Evolutionary conservation across 2,329 filamentous ascomycete genomes (phyloP).

Genomic region (Chrysosporium keratinophilum): DNA sequence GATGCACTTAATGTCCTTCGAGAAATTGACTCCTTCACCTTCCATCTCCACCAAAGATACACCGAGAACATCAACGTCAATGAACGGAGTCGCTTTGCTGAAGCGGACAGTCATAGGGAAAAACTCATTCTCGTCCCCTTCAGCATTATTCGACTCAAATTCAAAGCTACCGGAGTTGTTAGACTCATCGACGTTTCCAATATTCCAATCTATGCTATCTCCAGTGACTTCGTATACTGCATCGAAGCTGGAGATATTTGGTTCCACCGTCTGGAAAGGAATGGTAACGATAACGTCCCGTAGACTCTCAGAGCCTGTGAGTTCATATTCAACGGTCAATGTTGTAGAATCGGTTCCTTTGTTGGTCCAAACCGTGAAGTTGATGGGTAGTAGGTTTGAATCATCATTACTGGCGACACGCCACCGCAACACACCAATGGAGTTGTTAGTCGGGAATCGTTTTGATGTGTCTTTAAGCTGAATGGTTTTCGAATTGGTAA

Average conservation of each 20-base stretch:
- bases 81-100: conserved; percentile 71
- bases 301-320: conserved; percentile 67
- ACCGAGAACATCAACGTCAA: conserved; percentile 71
- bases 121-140: conserved; percentile 83
- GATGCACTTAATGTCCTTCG: conserved; percentile 37
- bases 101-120: conserved; percentile 96
- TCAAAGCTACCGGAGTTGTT: conserved; percentile 84
- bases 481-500: conserved; percentile 71
- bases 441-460: conserved; percentile 89
- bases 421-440: conserved; percentile 88
- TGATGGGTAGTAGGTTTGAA: conserved; percentile 72
- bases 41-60: conserved; percentile 38
- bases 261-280: conserved; percentile 75
- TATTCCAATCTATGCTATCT: conserved; percentile 86
- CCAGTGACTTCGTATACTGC: conserved; percentile 88
- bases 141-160: conserved; percentile 78
- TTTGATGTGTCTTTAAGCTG: conserved; percentile 81
- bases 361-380: conserved; percentile 96
- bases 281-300: conserved; percentile 81
- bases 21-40: conserved; percentile 36
- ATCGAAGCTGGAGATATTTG: conserved; percentile 83
- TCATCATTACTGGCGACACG: conserved; percentile 70
- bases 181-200: conserved; percentile 72
- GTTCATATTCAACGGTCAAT: conserved; percentile 90
- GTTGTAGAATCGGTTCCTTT: conserved; percentile 73